Percentiles rank a stretch among this genome's conserved stretches.
These are phyloP conservation scores for Boechera stricta DNA, from an alignment of 345 rosid genomes.

Conservation along the genomic window DNA sequence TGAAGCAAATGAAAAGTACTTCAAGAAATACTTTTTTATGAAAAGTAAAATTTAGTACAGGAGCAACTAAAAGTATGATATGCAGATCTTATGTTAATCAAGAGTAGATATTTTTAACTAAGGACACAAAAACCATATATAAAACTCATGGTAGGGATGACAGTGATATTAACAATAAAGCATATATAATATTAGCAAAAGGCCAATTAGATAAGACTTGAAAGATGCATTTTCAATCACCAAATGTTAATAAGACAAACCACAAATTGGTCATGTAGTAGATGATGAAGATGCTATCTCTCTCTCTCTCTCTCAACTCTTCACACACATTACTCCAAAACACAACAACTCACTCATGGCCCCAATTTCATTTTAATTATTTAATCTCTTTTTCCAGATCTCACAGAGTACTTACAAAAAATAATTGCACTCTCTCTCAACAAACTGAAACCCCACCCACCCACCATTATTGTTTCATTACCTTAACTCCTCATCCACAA, in stretches of 20 bases:
- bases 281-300: constrained; percentile 41
- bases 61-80: too few species aligned
- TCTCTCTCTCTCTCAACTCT: constrained; percentile 39
- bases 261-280: constrained; percentile 27
- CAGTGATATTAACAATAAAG: neutral
- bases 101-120: neutral
- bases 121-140: constrained; percentile 8
- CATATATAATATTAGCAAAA: constrained; percentile 17
- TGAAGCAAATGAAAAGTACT: too few species aligned
- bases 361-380: constrained; percentile 1
- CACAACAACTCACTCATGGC: constrained; percentile 39
- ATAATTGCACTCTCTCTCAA: constrained; percentile 20
- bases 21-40: too few species aligned
- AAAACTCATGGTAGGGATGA: constrained; percentile 16
- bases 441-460: constrained; percentile 35
- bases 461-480: constrained; percentile 34
- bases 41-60: too few species aligned
- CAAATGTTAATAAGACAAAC: constrained; percentile 44
- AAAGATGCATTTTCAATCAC: constrained; percentile 40
- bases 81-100: too few species aligned
- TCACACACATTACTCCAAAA: constrained; percentile 37
- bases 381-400: constrained; percentile 20
- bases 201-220: constrained; percentile 40
- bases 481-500: constrained; percentile 24
- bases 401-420: constrained; percentile 30